Conservation (phyloP, 225 moss, liverwort and hornwort genomes). For the Antitrichia curtipendula region DNA sequence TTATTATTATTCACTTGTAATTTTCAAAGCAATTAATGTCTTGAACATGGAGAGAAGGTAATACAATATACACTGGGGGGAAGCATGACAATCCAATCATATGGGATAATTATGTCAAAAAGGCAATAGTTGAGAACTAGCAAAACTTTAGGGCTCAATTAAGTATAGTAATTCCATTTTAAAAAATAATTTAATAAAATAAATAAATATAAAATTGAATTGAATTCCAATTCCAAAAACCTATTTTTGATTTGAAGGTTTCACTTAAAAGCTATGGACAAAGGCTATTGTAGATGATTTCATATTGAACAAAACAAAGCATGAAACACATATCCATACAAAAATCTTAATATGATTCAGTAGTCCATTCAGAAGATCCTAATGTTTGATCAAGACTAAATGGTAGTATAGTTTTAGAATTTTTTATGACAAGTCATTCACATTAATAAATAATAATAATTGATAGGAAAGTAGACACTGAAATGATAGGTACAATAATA, state of each 20-base stretch:
- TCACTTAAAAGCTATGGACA: background rate
- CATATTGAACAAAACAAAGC: background rate
- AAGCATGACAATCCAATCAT: background rate
- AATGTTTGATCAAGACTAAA: background rate
- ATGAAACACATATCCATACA: background rate
- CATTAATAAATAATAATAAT: background rate
- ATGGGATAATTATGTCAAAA: background rate
- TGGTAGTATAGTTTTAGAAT: background rate
- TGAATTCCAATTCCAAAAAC: background rate
- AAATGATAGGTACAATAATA: background rate
- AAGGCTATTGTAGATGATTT: background rate
- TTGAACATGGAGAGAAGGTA: background rate
- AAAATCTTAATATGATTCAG: background rate
- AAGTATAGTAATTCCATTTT: too few species aligned
- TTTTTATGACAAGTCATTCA: background rate
- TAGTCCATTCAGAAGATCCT: background rate
- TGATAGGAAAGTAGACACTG: background rate
- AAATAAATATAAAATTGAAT: rapidly evolving
- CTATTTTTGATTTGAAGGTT: background rate
- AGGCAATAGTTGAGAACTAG: background rate
- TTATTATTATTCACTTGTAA: background rate
- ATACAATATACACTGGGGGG: background rate
- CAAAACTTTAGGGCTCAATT: background rate
- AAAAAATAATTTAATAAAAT: background rate
- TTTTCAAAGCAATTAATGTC: background rate